Percentiles rank a stretch among this genome's conserved stretches.
These are phyloP conservation scores for Adansonia madagascariensis DNA, from an alignment of 441 rosid genomes.

Conservation along the genomic window DNA sequence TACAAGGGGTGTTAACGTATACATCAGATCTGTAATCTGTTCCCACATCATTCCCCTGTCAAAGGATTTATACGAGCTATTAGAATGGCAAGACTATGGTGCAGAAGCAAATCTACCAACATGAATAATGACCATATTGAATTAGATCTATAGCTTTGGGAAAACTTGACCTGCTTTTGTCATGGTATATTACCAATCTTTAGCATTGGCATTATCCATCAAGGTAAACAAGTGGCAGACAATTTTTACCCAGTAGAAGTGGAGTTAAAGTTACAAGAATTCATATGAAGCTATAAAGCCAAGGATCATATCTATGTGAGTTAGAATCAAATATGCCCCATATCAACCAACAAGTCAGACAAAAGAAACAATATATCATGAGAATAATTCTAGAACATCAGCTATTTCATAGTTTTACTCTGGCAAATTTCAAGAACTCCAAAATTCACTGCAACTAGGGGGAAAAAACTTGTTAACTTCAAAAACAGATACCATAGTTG, in stretches of 20 bases:
- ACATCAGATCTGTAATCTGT: constrained; percentile 87
- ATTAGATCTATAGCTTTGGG: background rate
- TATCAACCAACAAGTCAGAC: background rate
- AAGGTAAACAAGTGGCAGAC: background rate
- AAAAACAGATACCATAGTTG: background rate
- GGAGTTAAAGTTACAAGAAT: background rate
- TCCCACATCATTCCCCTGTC: constrained; percentile 89
- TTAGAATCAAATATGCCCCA: background rate
- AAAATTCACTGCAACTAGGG: background rate
- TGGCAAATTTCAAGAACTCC: background rate
- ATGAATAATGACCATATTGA: background rate
- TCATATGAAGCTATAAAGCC: background rate
- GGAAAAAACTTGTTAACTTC: background rate
- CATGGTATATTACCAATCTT: background rate
- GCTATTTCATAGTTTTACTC: background rate
- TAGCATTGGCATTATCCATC: background rate
- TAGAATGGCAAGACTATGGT: constrained; percentile 7
- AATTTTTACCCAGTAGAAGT: background rate
- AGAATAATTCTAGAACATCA: constrained; percentile 1
- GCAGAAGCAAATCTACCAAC: background rate
- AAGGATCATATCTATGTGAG: background rate
- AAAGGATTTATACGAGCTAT: constrained; percentile 4
- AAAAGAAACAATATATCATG: background rate
- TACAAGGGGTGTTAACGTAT: constrained; percentile 41
- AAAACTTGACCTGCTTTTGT: background rate